Conservation (phyloP, 768 basidiomycete genomes). For the Lentinula raphanica region DNA sequence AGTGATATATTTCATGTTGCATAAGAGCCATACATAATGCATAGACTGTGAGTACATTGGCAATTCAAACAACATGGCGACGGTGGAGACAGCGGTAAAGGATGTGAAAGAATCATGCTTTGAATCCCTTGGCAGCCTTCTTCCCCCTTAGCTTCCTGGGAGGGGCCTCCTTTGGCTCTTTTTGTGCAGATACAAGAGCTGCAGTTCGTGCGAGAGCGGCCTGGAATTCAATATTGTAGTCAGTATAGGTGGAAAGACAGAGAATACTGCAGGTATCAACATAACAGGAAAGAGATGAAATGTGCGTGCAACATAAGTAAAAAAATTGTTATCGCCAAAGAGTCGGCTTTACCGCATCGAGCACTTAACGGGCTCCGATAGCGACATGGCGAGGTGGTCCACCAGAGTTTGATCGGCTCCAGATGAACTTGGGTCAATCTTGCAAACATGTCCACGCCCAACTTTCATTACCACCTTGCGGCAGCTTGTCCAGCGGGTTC, state of each 20-base stretch:
- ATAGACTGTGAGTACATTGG: not conserved
- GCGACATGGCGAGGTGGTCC: slow-evolving; percentile 63
- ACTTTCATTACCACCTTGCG: slow-evolving; percentile 64
- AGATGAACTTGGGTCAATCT: slow-evolving; percentile 46
- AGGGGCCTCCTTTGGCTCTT: slow-evolving; percentile 61
- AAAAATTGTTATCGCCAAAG: slow-evolving; percentile 60
- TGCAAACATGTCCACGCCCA: slow-evolving; percentile 95
- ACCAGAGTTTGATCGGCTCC: slow-evolving; percentile 58
- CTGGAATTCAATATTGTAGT: slow-evolving; percentile 32
- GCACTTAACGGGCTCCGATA: slow-evolving; percentile 70
- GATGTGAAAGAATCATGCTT: not conserved
- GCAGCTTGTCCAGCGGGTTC: slow-evolving; percentile 79
- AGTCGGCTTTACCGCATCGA: slow-evolving; percentile 60
- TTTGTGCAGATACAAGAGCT: slow-evolving; percentile 64
- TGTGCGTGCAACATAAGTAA: slow-evolving; percentile 1
- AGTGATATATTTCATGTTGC: not conserved
- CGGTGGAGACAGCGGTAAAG: not conserved
- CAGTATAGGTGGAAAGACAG: too few species aligned
- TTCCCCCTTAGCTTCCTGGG: slow-evolving; percentile 71
- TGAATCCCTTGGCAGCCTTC: slow-evolving; percentile 36
- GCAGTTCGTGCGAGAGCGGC: slow-evolving; percentile 74
- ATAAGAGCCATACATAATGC: not conserved
- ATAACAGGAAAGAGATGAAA: not conserved
- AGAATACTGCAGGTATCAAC: not conserved
- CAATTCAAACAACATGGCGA: not conserved